phyloP scores from a whole-genome alignment of 768 basidiomycete species.

The Cantharellus cinnabarinus region DNA sequence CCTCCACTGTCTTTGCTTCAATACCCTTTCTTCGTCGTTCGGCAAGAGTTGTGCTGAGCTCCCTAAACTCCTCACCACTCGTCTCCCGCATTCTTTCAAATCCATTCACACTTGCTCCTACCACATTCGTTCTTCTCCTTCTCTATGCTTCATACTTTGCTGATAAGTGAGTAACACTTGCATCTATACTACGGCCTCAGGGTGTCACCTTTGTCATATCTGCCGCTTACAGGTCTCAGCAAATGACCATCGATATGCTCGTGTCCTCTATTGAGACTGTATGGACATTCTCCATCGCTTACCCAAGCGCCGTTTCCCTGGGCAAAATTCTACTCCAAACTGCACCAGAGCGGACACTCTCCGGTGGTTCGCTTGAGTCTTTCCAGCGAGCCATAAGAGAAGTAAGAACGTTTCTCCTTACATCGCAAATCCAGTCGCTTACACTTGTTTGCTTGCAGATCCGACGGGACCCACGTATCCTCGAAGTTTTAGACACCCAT shows the following conservation, averaged over 20 bases:
- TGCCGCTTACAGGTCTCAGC: slow-evolving; percentile 24
- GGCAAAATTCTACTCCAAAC: slow-evolving; percentile 83
- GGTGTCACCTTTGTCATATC: not conserved
- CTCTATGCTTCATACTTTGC: slow-evolving; percentile 1
- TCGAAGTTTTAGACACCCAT: slow-evolving; percentile 68
- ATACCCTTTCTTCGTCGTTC: not conserved
- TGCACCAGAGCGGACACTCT: slow-evolving; percentile 41
- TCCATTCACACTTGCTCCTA: slow-evolving; percentile 7
- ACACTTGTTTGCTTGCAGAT: slow-evolving; percentile 25
- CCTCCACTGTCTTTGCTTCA: not conserved
- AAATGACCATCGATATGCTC: slow-evolving; percentile 62
- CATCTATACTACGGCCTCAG: not conserved
- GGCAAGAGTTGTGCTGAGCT: not conserved
- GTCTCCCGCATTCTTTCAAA: slow-evolving; percentile 6
- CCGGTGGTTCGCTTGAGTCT: slow-evolving; percentile 40
- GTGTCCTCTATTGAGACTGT: slow-evolving; percentile 58
- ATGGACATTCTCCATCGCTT: slow-evolving; percentile 66
- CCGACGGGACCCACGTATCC: slow-evolving; percentile 64
- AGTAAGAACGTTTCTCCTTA: slow-evolving; percentile 21
- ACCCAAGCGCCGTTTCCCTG: slow-evolving; percentile 62
- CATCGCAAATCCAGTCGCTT: not conserved
- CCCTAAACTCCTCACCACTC: not conserved
- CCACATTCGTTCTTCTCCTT: slow-evolving; percentile 2
- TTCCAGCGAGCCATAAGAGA: slow-evolving; percentile 69
- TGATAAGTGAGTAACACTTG: not conserved